Evolutionary conservation across 2,329 filamentous ascomycete genomes (phyloP).

Genomic region (Colletotrichum incanum): DNA sequence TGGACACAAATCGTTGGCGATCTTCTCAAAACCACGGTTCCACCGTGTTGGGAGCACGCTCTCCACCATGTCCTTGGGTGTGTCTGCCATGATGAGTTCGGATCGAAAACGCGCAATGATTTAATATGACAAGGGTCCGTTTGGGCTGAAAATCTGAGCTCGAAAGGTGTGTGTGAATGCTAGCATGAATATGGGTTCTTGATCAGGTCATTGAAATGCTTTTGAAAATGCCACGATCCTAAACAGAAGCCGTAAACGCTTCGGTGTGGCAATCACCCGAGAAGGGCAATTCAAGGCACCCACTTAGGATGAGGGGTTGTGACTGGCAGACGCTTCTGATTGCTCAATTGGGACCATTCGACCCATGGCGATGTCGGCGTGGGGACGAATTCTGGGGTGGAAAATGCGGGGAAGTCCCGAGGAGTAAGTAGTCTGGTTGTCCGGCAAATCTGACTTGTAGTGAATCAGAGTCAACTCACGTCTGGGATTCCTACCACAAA

Average conservation of each 20-base stretch:
- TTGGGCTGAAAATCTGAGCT: constrained; percentile 2
- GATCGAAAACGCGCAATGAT: not conserved
- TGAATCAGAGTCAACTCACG: not conserved
- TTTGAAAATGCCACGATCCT: constrained; percentile 19
- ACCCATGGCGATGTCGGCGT: constrained; percentile 19
- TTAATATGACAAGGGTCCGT: constrained; percentile 1
- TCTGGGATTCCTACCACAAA: not conserved
- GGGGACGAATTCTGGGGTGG: constrained; percentile 17
- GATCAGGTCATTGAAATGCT: constrained; percentile 4
- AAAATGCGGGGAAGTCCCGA: constrained; percentile 13
- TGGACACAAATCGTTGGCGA: constrained; percentile 37
- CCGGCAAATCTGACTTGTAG: not conserved
- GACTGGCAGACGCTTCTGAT: constrained; percentile 29
- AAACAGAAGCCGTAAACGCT: constrained; percentile 34
- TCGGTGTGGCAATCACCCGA: constrained; percentile 25
- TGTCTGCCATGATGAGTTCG: constrained; percentile 19
- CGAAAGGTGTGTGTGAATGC: not conserved
- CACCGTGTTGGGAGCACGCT: constrained; percentile 35
- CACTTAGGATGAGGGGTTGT: not conserved
- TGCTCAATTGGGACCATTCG: constrained; percentile 27
- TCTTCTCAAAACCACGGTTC: constrained; percentile 31
- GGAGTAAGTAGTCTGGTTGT: not conserved
- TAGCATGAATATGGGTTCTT: not conserved
- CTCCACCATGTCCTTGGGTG: constrained; percentile 32
- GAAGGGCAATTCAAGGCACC: constrained; percentile 20